Evolutionary conservation across 805 yeast genomes (phyloP).

Genomic region (Pichia cabralensis): DNA sequence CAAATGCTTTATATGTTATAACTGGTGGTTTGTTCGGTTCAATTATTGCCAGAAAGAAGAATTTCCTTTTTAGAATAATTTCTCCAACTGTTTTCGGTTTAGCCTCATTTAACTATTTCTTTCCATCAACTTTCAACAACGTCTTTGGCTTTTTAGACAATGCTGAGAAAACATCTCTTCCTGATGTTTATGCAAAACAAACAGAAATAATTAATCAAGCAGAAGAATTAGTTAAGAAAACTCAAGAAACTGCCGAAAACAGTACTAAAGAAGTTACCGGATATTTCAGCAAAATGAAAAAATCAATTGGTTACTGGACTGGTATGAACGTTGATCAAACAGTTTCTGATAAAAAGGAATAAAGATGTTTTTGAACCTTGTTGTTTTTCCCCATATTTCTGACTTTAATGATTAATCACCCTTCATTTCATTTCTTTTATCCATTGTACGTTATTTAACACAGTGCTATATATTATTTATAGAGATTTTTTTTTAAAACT

Average conservation of each 20-base stretch:
- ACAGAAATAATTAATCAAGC: constrained; percentile 37
- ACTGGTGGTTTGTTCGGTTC: constrained; percentile 67
- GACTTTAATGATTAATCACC: too few species aligned
- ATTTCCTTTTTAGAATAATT: constrained; percentile 40
- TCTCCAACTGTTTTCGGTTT: constrained; percentile 55
- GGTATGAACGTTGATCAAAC: constrained; percentile 61
- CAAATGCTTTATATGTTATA: constrained; percentile 57
- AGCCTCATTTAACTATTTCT: constrained; percentile 54
- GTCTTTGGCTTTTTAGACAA: constrained; percentile 48
- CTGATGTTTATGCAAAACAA: constrained; percentile 57
- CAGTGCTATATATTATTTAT: neutral
- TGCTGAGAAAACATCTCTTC: constrained; percentile 50
- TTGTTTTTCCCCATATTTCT: too few species aligned
- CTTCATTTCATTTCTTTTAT: too few species aligned
- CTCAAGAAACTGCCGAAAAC: constrained; percentile 33
- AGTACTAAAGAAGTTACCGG: constrained; percentile 30
- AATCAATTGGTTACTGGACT: constrained; percentile 42
- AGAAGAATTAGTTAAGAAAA: constrained; percentile 31
- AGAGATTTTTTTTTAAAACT: too few species aligned
- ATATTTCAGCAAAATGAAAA: constrained; percentile 27
- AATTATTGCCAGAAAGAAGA: constrained; percentile 60
- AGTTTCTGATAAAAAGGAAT: constrained; percentile 38
- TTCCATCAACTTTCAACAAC: constrained; percentile 64
- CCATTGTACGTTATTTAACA: too few species aligned
- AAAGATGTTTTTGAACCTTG: too few species aligned